These are phyloP conservation scores for Xylaria sp. DNA, from an alignment of 2,329 filamentous ascomycete species.

Conservation along the genomic window DNA sequence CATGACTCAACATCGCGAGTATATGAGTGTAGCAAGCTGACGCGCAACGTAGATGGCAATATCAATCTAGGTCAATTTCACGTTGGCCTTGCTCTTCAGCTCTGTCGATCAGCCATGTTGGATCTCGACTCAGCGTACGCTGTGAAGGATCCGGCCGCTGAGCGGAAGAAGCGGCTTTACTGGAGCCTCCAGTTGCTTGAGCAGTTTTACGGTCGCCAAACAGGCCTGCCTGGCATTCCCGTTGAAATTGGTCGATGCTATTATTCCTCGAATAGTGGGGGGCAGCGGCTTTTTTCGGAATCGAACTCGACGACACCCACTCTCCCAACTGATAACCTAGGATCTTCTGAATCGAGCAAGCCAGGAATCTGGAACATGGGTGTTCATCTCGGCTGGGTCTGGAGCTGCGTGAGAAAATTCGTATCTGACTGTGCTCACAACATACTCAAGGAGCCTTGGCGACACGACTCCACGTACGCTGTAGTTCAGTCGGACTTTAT, in stretches of 20 bases:
- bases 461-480: slow-evolving; percentile 19
- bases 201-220: slow-evolving; percentile 19
- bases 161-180: slow-evolving; percentile 18
- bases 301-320: slow-evolving; percentile 12
- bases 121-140: slow-evolving; percentile 18
- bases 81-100: slow-evolving; percentile 18
- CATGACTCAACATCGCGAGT: background rate
- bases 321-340: slow-evolving; percentile 12
- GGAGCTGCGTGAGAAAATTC: slow-evolving; percentile 20
- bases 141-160: slow-evolving; percentile 9
- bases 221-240: slow-evolving; percentile 11
- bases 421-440: slow-evolving; percentile 19
- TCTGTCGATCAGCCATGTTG: slow-evolving; percentile 19
- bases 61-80: slow-evolving; percentile 21
- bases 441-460: slow-evolving; percentile 19
- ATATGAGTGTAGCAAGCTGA: background rate
- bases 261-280: slow-evolving; percentile 12
- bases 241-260: slow-evolving; percentile 11
- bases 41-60: slow-evolving; percentile 15
- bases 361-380: slow-evolving; percentile 19
- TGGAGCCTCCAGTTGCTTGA: slow-evolving; percentile 21
- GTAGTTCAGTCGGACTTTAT: slow-evolving; percentile 20
- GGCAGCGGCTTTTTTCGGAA: slow-evolving; percentile 12
- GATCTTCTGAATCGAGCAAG: slow-evolving; percentile 12
- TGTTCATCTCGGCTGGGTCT: slow-evolving; percentile 18